phyloP scores from a whole-genome alignment of 2,329 filamentous ascomycete species.

The Trichoderma breve region DNA sequence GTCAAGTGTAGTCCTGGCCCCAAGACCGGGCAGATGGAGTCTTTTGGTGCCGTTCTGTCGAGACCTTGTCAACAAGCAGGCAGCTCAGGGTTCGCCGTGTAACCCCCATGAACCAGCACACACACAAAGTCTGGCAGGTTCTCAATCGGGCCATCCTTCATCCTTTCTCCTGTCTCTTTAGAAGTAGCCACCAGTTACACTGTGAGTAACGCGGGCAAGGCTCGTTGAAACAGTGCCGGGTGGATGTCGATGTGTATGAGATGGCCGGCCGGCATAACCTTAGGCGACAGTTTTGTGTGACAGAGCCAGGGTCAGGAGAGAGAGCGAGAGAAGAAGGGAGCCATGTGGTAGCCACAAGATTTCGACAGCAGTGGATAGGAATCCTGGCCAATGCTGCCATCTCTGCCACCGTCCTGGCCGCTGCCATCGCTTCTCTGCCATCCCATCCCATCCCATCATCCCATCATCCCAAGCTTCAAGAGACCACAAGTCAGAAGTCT shows the following conservation, averaged over 20 bases:
- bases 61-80: constrained; percentile 3
- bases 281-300: constrained; percentile 9
- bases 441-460: not conserved
- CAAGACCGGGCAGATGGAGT: not conserved
- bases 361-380: constrained; percentile 7
- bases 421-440: not conserved
- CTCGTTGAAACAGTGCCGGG: constrained; percentile 20
- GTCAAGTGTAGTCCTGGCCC: not conserved
- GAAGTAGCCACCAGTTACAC: constrained; percentile 13
- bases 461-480: not conserved
- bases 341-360: not conserved
- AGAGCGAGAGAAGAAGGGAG: not conserved
- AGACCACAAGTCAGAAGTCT: not conserved
- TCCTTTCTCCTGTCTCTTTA: not conserved
- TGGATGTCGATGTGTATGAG: constrained; percentile 4
- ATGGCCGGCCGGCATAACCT: constrained; percentile 12
- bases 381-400: not conserved
- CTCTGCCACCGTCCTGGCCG: not conserved
- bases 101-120: not conserved
- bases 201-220: constrained; percentile 4
- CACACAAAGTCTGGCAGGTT: not conserved
- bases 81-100: constrained; percentile 5
- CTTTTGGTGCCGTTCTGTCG: not conserved
- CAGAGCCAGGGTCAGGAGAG: not conserved
- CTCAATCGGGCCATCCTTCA: not conserved